A percentile compares a stretch with the other conserved stretches of the same genome.
These are phyloP conservation scores for Solanum bulbocastanum DNA, from an alignment of 257 asterid genomes.

Conservation along the genomic window DNA sequence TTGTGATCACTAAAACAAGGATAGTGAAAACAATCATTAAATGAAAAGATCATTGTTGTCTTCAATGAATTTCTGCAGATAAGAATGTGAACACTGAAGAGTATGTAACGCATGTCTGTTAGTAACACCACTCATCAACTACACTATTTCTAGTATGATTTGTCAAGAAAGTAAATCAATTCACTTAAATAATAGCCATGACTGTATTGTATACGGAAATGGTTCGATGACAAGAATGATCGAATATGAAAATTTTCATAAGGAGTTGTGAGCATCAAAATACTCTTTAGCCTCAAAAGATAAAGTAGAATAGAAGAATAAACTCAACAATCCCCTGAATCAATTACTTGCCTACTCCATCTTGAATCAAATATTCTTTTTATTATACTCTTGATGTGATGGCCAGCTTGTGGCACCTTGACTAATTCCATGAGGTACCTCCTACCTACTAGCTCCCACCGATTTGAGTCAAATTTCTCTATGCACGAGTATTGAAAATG, in stretches of 20 bases:
- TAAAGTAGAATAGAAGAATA: neutral
- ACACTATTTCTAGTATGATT: neutral
- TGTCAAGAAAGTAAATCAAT: neutral
- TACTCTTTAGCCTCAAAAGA: neutral
- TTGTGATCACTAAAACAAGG: neutral
- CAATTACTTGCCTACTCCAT: neutral
- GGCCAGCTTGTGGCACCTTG: neutral
- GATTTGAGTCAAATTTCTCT: neutral
- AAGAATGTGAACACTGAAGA: neutral
- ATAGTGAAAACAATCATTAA: neutral
- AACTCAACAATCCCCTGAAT: neutral
- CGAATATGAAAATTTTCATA: neutral
- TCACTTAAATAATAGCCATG: neutral
- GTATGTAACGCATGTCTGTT: neutral
- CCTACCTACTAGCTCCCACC: neutral
- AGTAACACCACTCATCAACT: neutral
- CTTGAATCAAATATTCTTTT: neutral
- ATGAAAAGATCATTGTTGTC: neutral
- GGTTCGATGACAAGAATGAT: neutral
- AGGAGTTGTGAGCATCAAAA: neutral
- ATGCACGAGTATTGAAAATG: neutral
- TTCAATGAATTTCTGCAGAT: neutral
- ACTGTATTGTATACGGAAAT: neutral
- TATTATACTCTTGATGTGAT: neutral
- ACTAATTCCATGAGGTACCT: neutral